A percentile compares a stretch with the other conserved stretches of the same genome.
Conservation (phyloP, 2,329 filamentous ascomycete genomes). For the Cytospora chrysosperma region DNA sequence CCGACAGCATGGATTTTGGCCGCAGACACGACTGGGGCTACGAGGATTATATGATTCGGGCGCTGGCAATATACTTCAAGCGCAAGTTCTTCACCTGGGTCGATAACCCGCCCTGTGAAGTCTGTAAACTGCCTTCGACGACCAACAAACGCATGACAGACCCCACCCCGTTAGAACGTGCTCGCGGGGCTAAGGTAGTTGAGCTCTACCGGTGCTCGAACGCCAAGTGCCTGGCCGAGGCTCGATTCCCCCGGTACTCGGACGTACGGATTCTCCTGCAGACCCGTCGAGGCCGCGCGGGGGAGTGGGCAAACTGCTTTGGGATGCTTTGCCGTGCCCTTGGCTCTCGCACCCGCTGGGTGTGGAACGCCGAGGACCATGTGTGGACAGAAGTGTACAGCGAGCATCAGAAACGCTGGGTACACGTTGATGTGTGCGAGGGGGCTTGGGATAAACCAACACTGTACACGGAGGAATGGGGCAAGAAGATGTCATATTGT, state of each 20-base stretch:
- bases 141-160: slow-evolving; percentile 77
- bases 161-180: slow-evolving; percentile 82
- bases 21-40: slow-evolving; percentile 89
- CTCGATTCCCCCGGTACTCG: slow-evolving; percentile 89
- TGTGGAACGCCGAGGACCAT: slow-evolving; percentile 96
- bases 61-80: slow-evolving; percentile 86
- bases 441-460: slow-evolving; percentile 92
- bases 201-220: slow-evolving; percentile 88
- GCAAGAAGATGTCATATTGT: slow-evolving; percentile 94
- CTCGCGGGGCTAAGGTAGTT: slow-evolving; percentile 82
- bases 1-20: slow-evolving; percentile 78
- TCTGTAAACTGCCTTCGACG: slow-evolving; percentile 73
- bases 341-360: slow-evolving; percentile 87
- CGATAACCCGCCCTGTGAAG: slow-evolving; percentile 86
- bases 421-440: slow-evolving; percentile 95
- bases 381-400: slow-evolving; percentile 98
- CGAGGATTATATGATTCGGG: slow-evolving; percentile 90
- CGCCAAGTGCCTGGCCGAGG: slow-evolving; percentile 69
- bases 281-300: slow-evolving; percentile 78
- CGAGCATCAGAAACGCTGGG: slow-evolving; percentile 86
- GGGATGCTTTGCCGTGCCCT: slow-evolving; percentile 95
- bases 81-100: slow-evolving; percentile 93
- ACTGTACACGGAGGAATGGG: slow-evolving; percentile 82
- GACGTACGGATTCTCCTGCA: slow-evolving; percentile 91
- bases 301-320: slow-evolving; percentile 98